A percentile compares a stretch with the other conserved stretches of the same genome.
Evolutionary conservation across 163 green algal genomes (phyloP).

Genomic region (Scenedesmus sp.): DNA sequence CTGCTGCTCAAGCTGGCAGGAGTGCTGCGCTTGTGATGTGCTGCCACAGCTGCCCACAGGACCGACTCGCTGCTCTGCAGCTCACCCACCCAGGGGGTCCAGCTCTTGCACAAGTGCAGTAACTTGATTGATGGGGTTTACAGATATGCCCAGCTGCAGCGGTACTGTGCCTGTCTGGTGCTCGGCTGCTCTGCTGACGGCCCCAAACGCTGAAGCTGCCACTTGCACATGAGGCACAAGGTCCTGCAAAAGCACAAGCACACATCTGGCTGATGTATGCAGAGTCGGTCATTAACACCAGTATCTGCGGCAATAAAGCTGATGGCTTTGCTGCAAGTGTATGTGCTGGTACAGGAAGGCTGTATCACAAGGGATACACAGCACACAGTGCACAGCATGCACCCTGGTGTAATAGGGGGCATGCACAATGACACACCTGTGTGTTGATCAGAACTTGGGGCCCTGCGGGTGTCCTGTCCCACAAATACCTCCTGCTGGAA

Average conservation of each 20-base stretch:
- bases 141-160: conserved; percentile 20
- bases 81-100: conserved; percentile 33
- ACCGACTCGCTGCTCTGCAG: neutral
- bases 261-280: neutral
- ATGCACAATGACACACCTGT: conserved; percentile 8
- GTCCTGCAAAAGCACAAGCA: conserved; percentile 16
- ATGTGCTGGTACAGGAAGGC: neutral
- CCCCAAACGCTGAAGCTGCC: conserved; percentile 13
- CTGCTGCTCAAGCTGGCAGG: neutral
- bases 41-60: neutral
- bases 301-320: neutral
- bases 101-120: conserved; percentile 42
- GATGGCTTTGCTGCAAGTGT: neutral
- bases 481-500: conserved; percentile 55
- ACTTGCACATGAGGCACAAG: conserved; percentile 31
- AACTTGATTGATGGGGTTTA: conserved; percentile 17
- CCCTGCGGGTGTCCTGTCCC: conserved; percentile 53
- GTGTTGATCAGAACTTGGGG: conserved; percentile 36
- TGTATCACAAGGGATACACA: neutral
- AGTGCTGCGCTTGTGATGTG: neutral
- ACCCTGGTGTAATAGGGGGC: neutral
- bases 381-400: neutral
- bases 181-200: conserved; percentile 22
- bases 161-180: neutral
- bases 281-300: neutral